Evolutionary conservation across 169 alveolate genomes (phyloP).

Genomic region (Perkinsus olseni): DNA sequence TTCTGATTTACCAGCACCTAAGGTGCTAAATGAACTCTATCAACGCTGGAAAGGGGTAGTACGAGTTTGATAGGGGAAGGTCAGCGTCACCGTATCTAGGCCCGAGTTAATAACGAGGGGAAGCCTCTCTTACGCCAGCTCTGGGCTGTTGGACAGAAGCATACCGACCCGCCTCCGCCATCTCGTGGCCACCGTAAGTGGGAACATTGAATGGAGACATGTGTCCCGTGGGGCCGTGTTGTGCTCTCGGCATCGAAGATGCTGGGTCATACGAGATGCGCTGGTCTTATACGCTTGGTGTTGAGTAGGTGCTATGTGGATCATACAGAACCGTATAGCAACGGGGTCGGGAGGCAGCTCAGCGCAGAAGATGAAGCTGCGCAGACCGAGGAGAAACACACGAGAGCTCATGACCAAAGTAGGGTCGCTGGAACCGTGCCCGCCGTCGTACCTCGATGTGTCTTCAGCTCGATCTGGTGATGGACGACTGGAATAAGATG

Average conservation of each 20-base stretch:
- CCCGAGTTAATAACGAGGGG: not conserved
- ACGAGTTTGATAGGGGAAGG: not conserved
- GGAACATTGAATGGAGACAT: too few relatives aligned
- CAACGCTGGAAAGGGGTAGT: not conserved
- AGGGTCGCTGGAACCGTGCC: not conserved
- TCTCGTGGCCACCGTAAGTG: not conserved
- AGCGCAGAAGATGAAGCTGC: not conserved
- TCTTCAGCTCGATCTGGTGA: not conserved
- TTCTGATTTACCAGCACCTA: not conserved
- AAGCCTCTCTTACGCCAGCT: not conserved
- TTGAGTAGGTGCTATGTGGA: not conserved
- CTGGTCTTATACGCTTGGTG: not conserved
- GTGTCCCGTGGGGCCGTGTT: too few relatives aligned
- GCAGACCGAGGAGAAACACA: not conserved
- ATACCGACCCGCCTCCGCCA: not conserved
- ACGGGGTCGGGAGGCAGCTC: not conserved
- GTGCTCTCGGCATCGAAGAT: too few relatives aligned
- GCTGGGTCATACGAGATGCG: too few relatives aligned
- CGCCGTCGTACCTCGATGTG: too few relatives aligned
- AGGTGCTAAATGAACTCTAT: not conserved
- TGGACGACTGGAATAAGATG: not conserved
- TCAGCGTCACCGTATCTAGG: not conserved
- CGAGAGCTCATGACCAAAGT: not conserved
- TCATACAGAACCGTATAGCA: not conserved
- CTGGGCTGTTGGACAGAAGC: not conserved